These are phyloP conservation scores for Chaetomium strumarium DNA, from an alignment of 2,329 filamentous ascomycete species.

Conservation along the genomic window DNA sequence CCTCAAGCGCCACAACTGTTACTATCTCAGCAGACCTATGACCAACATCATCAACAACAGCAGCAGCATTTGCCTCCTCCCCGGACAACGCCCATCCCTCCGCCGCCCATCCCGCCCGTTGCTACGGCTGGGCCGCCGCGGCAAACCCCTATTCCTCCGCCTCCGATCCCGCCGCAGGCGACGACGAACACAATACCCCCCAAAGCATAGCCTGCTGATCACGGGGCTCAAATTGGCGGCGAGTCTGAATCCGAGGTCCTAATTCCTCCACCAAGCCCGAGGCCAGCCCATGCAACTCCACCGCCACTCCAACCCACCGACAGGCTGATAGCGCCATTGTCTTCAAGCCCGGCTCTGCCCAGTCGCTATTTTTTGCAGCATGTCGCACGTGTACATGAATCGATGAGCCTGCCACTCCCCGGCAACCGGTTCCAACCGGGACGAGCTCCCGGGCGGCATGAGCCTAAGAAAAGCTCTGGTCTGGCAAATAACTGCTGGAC, in stretches of 20 bases:
- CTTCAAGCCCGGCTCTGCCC: too few relatives aligned
- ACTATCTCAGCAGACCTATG: neutral
- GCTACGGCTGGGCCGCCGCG: conserved; percentile 16
- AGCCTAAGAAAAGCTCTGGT: too few relatives aligned
- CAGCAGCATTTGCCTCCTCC: conserved; percentile 11
- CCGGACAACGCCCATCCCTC: conserved; percentile 23
- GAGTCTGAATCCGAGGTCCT: neutral
- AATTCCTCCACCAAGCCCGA: neutral
- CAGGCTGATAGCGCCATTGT: too few relatives aligned
- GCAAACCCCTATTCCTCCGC: conserved; percentile 27
- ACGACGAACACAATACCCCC: conserved; percentile 1
- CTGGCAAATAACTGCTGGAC: too few relatives aligned
- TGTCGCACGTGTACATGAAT: too few relatives aligned
- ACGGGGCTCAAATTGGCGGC: neutral
- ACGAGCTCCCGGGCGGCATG: too few relatives aligned
- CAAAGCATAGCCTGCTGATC: conserved; percentile 5
- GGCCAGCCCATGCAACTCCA: neutral
- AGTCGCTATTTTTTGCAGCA: too few relatives aligned
- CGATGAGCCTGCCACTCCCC: too few relatives aligned
- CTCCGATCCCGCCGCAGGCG: conserved; percentile 23
- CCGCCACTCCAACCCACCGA: neutral
- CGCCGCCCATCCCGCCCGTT: conserved; percentile 22
- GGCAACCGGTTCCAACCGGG: too few relatives aligned
- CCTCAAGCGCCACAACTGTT: conserved; percentile 7
- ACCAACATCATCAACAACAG: conserved; percentile 5